Evolutionary conservation across 305 asterid genomes (phyloP).

Genomic region (Fraxinus ornus): DNA sequence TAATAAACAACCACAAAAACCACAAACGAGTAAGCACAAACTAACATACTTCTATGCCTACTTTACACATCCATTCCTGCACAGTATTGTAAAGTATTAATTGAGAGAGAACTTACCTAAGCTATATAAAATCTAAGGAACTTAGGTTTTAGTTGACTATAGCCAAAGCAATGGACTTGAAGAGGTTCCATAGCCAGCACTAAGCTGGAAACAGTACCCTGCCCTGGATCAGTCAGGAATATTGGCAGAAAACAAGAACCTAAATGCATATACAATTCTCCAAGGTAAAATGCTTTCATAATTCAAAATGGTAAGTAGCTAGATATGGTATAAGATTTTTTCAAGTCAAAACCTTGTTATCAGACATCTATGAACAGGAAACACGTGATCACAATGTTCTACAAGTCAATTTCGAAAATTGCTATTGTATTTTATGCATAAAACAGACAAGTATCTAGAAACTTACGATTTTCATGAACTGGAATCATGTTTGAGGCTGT

Average conservation of each 20-base stretch:
- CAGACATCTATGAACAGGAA: not conserved
- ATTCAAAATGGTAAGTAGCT: not conserved
- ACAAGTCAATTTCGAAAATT: not conserved
- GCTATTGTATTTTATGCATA: not conserved
- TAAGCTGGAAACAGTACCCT: not conserved
- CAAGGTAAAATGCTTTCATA: not conserved
- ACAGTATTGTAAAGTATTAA: not conserved
- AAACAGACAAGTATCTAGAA: conserved; percentile 8
- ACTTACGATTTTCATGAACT: conserved; percentile 62
- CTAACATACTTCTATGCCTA: conserved; percentile 14
- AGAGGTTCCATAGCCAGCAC: not conserved
- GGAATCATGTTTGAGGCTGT: conserved; percentile 84
- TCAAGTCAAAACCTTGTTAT: conserved; percentile 10
- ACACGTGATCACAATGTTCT: not conserved
- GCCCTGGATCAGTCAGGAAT: not conserved
- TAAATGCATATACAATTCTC: not conserved
- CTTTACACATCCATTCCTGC: conserved; percentile 14
- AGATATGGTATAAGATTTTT: not conserved
- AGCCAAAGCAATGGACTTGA: not conserved
- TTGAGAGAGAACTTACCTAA: not conserved
- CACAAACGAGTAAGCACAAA: not conserved
- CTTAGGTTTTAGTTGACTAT: not conserved
- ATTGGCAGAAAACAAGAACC: not conserved
- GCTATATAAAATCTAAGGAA: not conserved
- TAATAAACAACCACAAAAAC: not conserved